A percentile compares a stretch with the other conserved stretches of the same genome.
phyloP scores from a whole-genome alignment of 2,329 filamentous ascomycete genomes.

The Ophiostoma ulmi region DNA sequence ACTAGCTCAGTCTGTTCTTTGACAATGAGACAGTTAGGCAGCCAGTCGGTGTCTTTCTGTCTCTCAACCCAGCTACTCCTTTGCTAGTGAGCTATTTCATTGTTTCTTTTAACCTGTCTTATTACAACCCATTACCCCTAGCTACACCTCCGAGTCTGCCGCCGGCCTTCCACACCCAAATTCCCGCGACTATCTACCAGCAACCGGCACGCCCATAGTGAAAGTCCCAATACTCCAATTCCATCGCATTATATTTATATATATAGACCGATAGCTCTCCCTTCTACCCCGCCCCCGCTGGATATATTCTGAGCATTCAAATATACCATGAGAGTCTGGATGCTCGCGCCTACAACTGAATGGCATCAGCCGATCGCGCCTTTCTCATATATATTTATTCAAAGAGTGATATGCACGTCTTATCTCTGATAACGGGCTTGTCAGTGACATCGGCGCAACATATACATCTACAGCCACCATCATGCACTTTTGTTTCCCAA shows the following conservation, averaged over 20 bases:
- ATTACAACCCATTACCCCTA: not conserved
- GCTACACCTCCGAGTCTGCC: not conserved
- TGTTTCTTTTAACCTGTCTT: not conserved
- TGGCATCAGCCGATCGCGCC: not conserved
- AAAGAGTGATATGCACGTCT: not conserved
- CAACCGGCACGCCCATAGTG: not conserved
- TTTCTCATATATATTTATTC: not conserved
- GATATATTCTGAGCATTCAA: not conserved
- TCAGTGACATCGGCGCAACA: not conserved
- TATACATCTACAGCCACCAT: not conserved
- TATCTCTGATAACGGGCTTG: not conserved
- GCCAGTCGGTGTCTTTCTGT: not conserved
- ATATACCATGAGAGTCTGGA: too few species aligned
- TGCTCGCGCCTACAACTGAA: not conserved
- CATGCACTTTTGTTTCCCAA: not conserved
- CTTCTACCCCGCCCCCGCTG: conserved; percentile 8
- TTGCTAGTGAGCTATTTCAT: not conserved
- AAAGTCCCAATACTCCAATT: not conserved
- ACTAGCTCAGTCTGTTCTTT: not conserved
- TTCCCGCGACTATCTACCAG: not conserved
- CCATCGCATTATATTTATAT: not conserved
- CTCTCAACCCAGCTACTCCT: not conserved
- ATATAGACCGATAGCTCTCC: not conserved
- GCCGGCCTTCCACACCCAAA: not conserved
- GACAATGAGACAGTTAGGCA: not conserved